Base-by-base conservation (phyloP, 257 asterid genomes). In the Penstemon newberryi region DNA sequence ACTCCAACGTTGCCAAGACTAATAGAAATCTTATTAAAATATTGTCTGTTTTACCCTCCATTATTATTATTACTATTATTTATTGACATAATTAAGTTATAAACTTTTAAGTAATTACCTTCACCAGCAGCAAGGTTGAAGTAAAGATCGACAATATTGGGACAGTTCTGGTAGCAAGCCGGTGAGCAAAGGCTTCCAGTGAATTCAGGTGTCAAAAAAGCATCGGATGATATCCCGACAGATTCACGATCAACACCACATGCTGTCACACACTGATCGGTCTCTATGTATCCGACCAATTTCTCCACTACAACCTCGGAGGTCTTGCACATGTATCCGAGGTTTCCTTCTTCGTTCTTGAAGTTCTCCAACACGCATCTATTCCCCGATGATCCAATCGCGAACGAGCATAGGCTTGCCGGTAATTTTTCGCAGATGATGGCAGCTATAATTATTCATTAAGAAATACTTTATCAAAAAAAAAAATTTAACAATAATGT, bases 121-220 rank as follows among this genome's bases (percentile, higher is more conserved):
- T 92, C 96, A 15, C 89, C 92, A 9, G 90, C 94, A 6, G 96
- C 98, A 65, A 92, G 84, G 73, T 89, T 84, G 83, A 84, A 87
- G 77, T 87, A 89, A n/a, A 89, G 87, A 64, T 91, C 95, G 64
- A 89, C 79, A 41, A 91, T 78, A 73, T 91, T 89, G n/a, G 87
- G 90, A 75, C 98, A 89, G n/a, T 80, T 83, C 60, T 83, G 82
- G 76, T 85, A 87, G 64, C 98, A 92, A 3, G 77, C 79, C 0
- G 86, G 71, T 7, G 96, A 86, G 76, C 98, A 92, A 1, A 92
- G 85, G 55, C 83, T 83, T 56, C 78, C 61, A 52, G 86, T 68
- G 77, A 89, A 87, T 4, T 75, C 77, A 1, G 89, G 71, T 6
- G 85, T 76, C 42, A 87, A 81, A 58, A 91, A 83, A 18, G 86